Conservation (phyloP, 371 early-diverging fungal genomes). For the Parasitella parasitica region DNA sequence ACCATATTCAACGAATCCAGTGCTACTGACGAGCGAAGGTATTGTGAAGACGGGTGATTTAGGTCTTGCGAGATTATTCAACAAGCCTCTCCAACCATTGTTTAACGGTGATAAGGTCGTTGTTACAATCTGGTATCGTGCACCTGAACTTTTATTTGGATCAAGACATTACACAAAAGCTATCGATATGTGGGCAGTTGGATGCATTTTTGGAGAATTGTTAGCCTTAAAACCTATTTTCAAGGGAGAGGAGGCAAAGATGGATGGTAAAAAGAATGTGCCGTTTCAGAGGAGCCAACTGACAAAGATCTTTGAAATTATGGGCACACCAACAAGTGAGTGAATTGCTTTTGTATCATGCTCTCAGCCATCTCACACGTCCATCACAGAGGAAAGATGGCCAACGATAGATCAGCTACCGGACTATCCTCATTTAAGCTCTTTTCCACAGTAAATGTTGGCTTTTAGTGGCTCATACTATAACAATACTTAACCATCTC, state of each 20-base stretch:
- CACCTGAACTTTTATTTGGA: slow-evolving; percentile 95
- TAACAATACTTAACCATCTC: neutral
- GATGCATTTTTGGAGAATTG: slow-evolving; percentile 95
- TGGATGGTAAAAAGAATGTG: slow-evolving; percentile 83
- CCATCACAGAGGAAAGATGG: slow-evolving; percentile 75
- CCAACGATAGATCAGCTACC: slow-evolving; percentile 73
- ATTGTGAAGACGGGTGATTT: slow-evolving; percentile 90
- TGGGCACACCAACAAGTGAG: slow-evolving; percentile 87
- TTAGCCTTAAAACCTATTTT: slow-evolving; percentile 87
- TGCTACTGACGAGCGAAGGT: slow-evolving; percentile 82
- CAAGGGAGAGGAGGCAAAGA: slow-evolving; percentile 93
- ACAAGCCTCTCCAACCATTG: slow-evolving; percentile 78
- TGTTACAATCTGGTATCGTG: slow-evolving; percentile 97
- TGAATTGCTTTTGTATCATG: neutral
- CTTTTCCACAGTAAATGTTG: slow-evolving; percentile 57
- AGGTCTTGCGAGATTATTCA: slow-evolving; percentile 87
- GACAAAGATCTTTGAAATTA: slow-evolving; percentile 85
- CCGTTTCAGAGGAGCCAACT: slow-evolving; percentile 92
- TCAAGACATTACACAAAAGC: slow-evolving; percentile 91
- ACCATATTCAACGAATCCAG: slow-evolving; percentile 19
- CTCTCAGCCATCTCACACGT: neutral
- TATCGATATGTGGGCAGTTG: slow-evolving; percentile 94
- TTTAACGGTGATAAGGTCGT: slow-evolving; percentile 93
- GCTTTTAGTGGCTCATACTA: neutral
- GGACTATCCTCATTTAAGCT: slow-evolving; percentile 61